Percentiles rank a stretch among this genome's conserved stretches.
These are phyloP conservation scores for Sicyos baderoa DNA, from an alignment of 306 rosid species.

Conservation along the genomic window DNA sequence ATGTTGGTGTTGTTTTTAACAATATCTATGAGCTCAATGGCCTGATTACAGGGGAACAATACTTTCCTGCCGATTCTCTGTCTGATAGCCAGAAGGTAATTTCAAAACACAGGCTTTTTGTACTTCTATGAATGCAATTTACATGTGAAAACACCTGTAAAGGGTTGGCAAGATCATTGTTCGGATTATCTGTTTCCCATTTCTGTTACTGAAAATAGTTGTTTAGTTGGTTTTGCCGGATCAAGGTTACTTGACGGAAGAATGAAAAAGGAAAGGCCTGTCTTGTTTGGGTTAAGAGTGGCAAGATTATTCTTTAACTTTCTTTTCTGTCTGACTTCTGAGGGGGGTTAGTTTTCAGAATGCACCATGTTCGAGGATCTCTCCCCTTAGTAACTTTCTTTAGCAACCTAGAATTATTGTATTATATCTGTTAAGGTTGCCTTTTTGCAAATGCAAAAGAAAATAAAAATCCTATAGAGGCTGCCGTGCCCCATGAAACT, in stretches of 20 bases:
- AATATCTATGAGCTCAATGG: constrained; percentile 81
- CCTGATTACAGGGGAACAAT: constrained; percentile 74
- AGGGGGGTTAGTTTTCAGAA: constrained; percentile 8
- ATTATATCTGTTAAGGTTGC: not conserved
- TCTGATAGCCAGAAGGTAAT: constrained; percentile 78
- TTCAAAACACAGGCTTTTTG: not conserved
- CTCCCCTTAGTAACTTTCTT: not conserved
- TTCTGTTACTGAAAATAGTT: not conserved
- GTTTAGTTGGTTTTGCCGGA: not conserved
- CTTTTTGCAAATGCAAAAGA: not conserved
- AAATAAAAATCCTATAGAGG: not conserved
- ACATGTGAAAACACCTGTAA: not conserved
- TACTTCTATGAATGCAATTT: not conserved
- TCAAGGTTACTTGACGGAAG: not conserved
- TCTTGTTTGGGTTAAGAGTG: not conserved
- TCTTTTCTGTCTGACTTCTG: not conserved
- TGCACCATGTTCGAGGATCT: constrained; percentile 4
- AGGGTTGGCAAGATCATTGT: constrained; percentile 8
- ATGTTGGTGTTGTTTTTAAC: constrained; percentile 82
- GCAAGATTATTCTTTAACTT: not conserved
- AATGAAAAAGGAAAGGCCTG: not conserved
- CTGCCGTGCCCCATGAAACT: not conserved
- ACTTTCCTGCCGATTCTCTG: constrained; percentile 75
- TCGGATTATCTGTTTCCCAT: not conserved
- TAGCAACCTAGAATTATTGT: not conserved